Conservation (phyloP, 208 protist genomes). For the Pavlovales sp. region DNA sequence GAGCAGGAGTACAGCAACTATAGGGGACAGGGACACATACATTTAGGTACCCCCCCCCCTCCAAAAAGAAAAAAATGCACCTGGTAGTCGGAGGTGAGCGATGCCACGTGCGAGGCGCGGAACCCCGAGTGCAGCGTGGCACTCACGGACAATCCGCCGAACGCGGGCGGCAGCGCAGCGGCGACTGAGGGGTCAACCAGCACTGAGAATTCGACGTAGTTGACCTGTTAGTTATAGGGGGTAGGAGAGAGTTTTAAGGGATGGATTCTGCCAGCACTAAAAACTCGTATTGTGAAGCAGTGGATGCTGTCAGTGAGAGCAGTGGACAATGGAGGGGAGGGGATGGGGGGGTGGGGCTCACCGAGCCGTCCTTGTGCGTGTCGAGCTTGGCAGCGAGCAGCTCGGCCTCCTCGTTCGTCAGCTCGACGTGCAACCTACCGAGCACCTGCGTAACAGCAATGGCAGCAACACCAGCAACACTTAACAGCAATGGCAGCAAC, state of each 20-base stretch:
- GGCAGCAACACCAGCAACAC: too few relatives aligned
- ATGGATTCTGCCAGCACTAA: too few relatives aligned
- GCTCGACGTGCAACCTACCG: not conserved
- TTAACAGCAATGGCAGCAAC: too few relatives aligned
- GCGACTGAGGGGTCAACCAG: not conserved
- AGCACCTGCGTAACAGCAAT: not conserved
- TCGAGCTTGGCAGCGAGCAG: not conserved
- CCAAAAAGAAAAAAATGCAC: not conserved
- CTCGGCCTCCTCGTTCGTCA: slow-evolving; percentile 4
- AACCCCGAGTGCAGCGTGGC: not conserved
- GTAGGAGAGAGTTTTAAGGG: too few relatives aligned
- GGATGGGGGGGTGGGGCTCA: too few relatives aligned
- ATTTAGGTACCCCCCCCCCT: not conserved
- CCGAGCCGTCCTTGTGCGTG: not conserved
- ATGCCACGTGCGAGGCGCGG: not conserved
- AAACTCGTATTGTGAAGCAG: too few relatives aligned
- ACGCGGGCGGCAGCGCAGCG: not conserved
- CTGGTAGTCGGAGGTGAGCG: not conserved
- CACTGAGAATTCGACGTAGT: slow-evolving; percentile 15
- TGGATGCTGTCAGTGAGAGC: too few relatives aligned
- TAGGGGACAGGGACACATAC: not conserved
- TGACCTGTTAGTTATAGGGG: too few relatives aligned
- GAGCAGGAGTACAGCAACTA: slow-evolving; percentile 11
- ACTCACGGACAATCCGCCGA: not conserved
- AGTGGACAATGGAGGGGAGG: too few relatives aligned